Evolutionary conservation across 2,329 filamentous ascomycete genomes (phyloP).

Genomic region (Ceratocystis colombiana): DNA sequence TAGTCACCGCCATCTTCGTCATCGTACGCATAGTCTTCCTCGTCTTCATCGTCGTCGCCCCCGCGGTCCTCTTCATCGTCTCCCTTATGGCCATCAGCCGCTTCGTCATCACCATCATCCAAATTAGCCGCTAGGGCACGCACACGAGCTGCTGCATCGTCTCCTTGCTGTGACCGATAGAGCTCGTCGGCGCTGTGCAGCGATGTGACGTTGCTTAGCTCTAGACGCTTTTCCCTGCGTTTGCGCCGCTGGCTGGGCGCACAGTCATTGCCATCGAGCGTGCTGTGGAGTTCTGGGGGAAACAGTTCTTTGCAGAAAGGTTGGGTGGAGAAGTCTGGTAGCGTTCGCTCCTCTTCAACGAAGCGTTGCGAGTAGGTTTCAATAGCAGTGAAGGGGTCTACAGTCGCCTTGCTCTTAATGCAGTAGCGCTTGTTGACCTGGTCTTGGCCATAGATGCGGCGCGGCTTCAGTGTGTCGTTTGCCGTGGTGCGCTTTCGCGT

Average conservation of each 20-base stretch:
- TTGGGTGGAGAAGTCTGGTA: constrained; percentile 45
- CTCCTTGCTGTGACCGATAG: constrained; percentile 35
- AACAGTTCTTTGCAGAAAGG: constrained; percentile 46
- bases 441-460: constrained; percentile 45
- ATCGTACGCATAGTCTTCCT: constrained; percentile 43
- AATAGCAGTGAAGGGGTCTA: constrained; percentile 49
- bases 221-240: constrained; percentile 38
- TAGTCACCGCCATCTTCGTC: constrained; percentile 53
- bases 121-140: constrained; percentile 30
- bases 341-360: constrained; percentile 40
- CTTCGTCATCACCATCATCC: constrained; percentile 43
- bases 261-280: constrained; percentile 42
- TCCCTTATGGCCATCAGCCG: constrained; percentile 36
- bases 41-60: constrained; percentile 35
- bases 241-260: constrained; percentile 17
- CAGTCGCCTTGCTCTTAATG: constrained; percentile 44
- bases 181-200: constrained; percentile 44
- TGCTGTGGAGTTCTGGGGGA: constrained; percentile 46
- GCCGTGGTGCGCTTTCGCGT: constrained; percentile 42
- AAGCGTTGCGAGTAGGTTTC: constrained; percentile 51
- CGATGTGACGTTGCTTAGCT: constrained; percentile 40
- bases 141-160: constrained; percentile 30
- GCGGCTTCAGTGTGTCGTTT: constrained; percentile 35
- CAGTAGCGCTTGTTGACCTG: constrained; percentile 49
- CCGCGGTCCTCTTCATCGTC: constrained; percentile 38